Evolutionary conservation across 2,329 filamentous ascomycete genomes (phyloP).

Genomic region (Monosporascus sp.): DNA sequence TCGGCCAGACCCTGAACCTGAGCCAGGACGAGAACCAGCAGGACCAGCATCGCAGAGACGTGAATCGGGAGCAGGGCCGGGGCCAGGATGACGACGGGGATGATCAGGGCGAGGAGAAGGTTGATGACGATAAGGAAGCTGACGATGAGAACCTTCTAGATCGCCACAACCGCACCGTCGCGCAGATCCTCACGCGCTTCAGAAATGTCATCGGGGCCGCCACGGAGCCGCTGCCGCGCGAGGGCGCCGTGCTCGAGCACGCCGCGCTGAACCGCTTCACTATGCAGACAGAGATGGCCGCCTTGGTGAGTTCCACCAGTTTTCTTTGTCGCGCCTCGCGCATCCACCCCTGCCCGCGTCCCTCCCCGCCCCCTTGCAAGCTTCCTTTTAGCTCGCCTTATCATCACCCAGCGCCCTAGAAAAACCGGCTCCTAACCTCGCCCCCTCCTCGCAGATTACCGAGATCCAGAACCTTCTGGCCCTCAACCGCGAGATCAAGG

Average conservation of each 20-base stretch:
- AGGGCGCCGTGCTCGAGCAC: conserved; percentile 30
- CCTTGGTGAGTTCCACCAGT: conserved; percentile 24
- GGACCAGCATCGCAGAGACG: too few relatives aligned
- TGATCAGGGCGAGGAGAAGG: too few relatives aligned
- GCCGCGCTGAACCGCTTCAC: conserved; percentile 35
- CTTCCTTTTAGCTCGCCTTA: background rate
- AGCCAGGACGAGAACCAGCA: too few relatives aligned
- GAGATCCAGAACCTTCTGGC: conserved; percentile 39
- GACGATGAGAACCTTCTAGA: conserved; percentile 27
- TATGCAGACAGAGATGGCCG: conserved; percentile 33
- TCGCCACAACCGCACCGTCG: conserved; percentile 39
- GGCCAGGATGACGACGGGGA: too few relatives aligned
- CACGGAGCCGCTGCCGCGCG: conserved; percentile 27
- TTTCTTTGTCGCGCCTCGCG: background rate
- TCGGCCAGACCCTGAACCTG: too few relatives aligned
- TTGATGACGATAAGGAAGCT: background rate
- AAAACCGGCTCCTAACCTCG: background rate
- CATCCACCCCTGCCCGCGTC: background rate
- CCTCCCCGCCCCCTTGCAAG: background rate
- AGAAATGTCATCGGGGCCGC: conserved; percentile 36
- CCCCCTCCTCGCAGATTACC: conserved; percentile 27
- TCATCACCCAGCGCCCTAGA: background rate
- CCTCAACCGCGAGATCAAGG: conserved; percentile 43
- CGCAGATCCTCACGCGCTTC: conserved; percentile 39
- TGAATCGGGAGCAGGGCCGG: too few relatives aligned